Evolutionary conservation across 768 basidiomycete genomes (phyloP).

Genomic region (Tylopilus rubrobrunneus): DNA sequence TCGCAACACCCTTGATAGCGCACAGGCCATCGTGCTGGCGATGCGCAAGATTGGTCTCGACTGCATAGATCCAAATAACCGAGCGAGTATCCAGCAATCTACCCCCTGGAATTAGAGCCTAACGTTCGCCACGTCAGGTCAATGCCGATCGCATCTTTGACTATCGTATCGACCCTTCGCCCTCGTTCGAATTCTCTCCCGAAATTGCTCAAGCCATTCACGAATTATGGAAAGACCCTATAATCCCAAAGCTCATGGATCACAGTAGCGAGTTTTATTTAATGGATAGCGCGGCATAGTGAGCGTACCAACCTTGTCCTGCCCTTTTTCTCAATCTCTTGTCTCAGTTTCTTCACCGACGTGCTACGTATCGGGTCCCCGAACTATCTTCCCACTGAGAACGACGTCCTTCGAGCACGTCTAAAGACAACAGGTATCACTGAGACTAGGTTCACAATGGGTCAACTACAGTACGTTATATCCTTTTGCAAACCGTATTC

Average conservation of each 20-base stretch:
- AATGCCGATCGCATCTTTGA: constrained; percentile 62
- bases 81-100: constrained; percentile 27
- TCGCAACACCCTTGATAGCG: constrained; percentile 85
- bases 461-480: constrained; percentile 50
- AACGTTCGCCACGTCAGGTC: constrained; percentile 10
- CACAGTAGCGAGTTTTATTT: constrained; percentile 80
- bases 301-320: constrained; percentile 28
- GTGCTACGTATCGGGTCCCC: constrained; percentile 78
- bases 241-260: constrained; percentile 49
- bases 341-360: constrained; percentile 75
- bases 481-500: rapidly evolving
- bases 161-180: constrained; percentile 43
- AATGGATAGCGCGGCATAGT: constrained; percentile 95
- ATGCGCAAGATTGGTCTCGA: constrained; percentile 86
- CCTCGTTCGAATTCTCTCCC: constrained; percentile 47
- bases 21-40: constrained; percentile 78
- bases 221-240: constrained; percentile 67
- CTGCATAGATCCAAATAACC: constrained; percentile 62
- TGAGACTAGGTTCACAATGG: constrained; percentile 80
- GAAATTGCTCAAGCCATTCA: constrained; percentile 68
- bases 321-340: not conserved
- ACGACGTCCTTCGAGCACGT: constrained; percentile 84
- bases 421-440: constrained; percentile 88
- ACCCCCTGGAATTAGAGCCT: not conserved
- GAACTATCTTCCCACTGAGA: constrained; percentile 82